These are phyloP conservation scores for Plasmodium relictum DNA, from an alignment of 169 alveolate genomes.

Conservation along the genomic window DNA sequence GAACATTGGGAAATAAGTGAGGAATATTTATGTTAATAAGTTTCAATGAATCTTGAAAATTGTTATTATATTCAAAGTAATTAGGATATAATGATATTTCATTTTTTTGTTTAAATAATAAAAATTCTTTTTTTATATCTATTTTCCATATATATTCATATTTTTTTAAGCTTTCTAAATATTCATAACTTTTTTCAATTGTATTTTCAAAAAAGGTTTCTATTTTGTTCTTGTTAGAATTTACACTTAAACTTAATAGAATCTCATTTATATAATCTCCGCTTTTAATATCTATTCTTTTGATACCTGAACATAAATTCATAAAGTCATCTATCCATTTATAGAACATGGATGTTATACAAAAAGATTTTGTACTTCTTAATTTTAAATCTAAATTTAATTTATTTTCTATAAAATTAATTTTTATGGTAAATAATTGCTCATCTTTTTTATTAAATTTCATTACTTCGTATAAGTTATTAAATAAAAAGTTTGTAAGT, in stretches of 20 bases:
- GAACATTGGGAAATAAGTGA: conserved; percentile 46
- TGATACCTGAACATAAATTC: conserved; percentile 58
- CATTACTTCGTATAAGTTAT: conserved; percentile 44
- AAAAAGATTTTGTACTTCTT: conserved; percentile 38
- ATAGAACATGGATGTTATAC: conserved; percentile 45
- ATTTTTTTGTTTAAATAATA: conserved; percentile 39
- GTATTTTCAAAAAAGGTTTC: conserved; percentile 46
- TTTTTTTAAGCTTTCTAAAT: conserved; percentile 32
- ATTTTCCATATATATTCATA: conserved; percentile 55
- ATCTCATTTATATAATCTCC: conserved; percentile 72
- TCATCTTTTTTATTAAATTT: conserved; percentile 24
- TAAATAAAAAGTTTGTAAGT: conserved; percentile 25
- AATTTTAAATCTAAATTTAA: conserved; percentile 49
- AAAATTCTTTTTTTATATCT: conserved; percentile 54
- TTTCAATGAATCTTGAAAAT: conserved; percentile 57
- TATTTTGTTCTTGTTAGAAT: conserved; percentile 35
- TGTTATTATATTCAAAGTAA: conserved; percentile 69
- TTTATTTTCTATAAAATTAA: conserved; percentile 35
- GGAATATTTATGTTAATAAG: conserved; percentile 59
- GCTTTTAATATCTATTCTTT: conserved; percentile 65
- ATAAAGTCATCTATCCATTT: conserved; percentile 68
- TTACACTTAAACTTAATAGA: conserved; percentile 38
- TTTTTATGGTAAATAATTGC: conserved; percentile 45
- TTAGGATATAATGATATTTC: conserved; percentile 48
- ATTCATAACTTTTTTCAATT: conserved; percentile 33